Conservation (phyloP, 306 rosid species). For the Glycyrrhiza uralensis region DNA sequence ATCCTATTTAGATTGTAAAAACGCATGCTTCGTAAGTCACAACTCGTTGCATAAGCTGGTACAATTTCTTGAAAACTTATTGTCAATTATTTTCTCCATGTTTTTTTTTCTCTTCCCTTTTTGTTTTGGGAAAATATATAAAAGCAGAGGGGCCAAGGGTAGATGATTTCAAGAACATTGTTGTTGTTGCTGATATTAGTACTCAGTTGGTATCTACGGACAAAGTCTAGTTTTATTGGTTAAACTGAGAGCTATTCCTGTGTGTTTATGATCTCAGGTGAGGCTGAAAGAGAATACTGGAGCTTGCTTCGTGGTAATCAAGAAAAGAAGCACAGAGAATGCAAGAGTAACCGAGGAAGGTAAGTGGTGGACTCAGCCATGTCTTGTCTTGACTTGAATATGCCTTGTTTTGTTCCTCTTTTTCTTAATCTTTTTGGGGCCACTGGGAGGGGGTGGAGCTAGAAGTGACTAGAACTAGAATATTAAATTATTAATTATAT, state of each 20-base stretch:
- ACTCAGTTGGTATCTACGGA: neutral
- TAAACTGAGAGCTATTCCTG: neutral
- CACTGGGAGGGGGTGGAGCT: neutral
- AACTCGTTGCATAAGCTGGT: neutral
- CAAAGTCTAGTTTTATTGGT: neutral
- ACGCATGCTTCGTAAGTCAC: neutral
- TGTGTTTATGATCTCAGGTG: constrained; percentile 49
- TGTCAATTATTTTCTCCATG: neutral
- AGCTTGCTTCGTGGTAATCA: constrained; percentile 63
- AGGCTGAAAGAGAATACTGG: constrained; percentile 88
- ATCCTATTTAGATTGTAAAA: neutral
- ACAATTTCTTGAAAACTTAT: neutral
- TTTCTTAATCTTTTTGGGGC: neutral
- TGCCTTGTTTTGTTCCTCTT: neutral
- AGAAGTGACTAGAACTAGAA: neutral
- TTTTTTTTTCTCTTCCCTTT: neutral
- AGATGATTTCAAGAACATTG: neutral
- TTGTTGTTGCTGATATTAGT: neutral
- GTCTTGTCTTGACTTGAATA: neutral
- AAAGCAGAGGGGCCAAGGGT: neutral
- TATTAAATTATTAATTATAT: neutral
- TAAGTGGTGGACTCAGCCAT: constrained; percentile 15
- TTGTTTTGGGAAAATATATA: neutral
- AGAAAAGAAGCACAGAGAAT: constrained; percentile 43
- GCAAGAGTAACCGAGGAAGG: constrained; percentile 66